Conservation (phyloP, 768 basidiomycete genomes). For the Tylopilus rubrobrunneus region DNA sequence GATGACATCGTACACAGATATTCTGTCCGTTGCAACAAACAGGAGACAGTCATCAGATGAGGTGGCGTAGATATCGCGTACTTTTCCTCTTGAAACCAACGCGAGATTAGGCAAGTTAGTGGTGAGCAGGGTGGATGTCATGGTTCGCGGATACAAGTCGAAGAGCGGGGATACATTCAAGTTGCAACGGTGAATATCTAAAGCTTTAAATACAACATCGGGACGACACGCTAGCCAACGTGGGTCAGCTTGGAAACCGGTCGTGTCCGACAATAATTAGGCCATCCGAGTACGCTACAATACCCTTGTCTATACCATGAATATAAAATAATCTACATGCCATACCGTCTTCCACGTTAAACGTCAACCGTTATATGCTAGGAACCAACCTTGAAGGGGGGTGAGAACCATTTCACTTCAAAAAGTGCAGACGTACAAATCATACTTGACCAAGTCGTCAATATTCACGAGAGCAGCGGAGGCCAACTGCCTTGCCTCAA, state of each 20-base stretch:
- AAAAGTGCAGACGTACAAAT: constrained; percentile 57
- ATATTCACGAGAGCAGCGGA: constrained; percentile 73
- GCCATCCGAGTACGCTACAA: constrained; percentile 20
- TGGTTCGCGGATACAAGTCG: constrained; percentile 2
- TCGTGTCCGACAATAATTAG: constrained; percentile 4
- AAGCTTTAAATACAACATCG: constrained; percentile 8
- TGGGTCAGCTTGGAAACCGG: constrained; percentile 2
- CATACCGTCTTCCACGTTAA: not conserved
- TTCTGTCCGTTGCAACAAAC: constrained; percentile 93
- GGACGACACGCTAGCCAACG: constrained; percentile 6
- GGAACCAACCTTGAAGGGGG: constrained; percentile 44
- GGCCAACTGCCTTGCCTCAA: constrained; percentile 88
- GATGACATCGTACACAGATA: constrained; percentile 96
- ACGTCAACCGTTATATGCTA: constrained; percentile 33
- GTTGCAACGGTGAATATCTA: constrained; percentile 1
- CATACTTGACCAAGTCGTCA: constrained; percentile 85
- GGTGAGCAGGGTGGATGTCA: constrained; percentile 42
- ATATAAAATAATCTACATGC: constrained; percentile 13
- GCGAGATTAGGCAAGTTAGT: constrained; percentile 59
- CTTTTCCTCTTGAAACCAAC: constrained; percentile 88
- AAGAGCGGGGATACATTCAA: not conserved
- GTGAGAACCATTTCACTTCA: constrained; percentile 11
- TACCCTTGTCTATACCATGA: constrained; percentile 4
- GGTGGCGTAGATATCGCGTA: constrained; percentile 87
- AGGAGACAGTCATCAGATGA: constrained; percentile 71